Evolutionary conservation across 495 filamentous ascomycete species (phyloP), one percentile per base, ranked within the genome.

Genomic region (Xylaria intraflava): DNA sequence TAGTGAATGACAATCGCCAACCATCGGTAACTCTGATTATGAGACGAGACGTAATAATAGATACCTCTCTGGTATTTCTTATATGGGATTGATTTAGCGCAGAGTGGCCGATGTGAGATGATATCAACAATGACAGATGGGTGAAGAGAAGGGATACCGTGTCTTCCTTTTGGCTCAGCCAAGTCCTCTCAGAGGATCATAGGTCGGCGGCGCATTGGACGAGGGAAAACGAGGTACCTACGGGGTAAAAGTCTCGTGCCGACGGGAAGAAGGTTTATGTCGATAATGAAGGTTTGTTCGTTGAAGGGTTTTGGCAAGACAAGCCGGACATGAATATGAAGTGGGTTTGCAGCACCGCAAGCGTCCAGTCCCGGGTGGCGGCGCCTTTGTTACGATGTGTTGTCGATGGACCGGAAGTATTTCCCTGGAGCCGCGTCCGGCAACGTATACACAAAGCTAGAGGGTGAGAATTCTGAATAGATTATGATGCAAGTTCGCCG

Each of bases 331-430:
- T 31, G 38, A 31, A 47, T 12, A 40, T 6, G 11, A 47, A 31
- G 36, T 17, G 30, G 20, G 27, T 35, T 42, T 33, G 36, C 20
- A 44, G 22, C 44, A 31, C 44, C 39, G 51, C 43, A 55, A 48
- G 44, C 51, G 44, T 47, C 44, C 8, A 23, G 35, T 42, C 44
- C 35, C 11, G n/a, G 38, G 35, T 42, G 35, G 17, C 35, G 17
- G 35, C 35, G 35, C 36, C 51, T 55, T 55, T 55, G 44, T 55
- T 17, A 29, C 44, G 23, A 55, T 11, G 31, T 9, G 20, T 33
- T 6, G 20, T 11, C 12, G 31, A 35, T 35, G 12, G 31, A 35
- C n/a, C 12, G 10, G 12, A 19, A 49, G n/a, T 29, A 41, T 27
- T 22, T 17, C 16, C 22, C n/a, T 19, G 20, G 23, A 17, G 23